Percentiles rank a stretch among this genome's conserved stretches.
These are phyloP conservation scores for Phytopythium cucurbitacearum DNA, from an alignment of 352 stramenopile genomes.

Conservation along the genomic window DNA sequence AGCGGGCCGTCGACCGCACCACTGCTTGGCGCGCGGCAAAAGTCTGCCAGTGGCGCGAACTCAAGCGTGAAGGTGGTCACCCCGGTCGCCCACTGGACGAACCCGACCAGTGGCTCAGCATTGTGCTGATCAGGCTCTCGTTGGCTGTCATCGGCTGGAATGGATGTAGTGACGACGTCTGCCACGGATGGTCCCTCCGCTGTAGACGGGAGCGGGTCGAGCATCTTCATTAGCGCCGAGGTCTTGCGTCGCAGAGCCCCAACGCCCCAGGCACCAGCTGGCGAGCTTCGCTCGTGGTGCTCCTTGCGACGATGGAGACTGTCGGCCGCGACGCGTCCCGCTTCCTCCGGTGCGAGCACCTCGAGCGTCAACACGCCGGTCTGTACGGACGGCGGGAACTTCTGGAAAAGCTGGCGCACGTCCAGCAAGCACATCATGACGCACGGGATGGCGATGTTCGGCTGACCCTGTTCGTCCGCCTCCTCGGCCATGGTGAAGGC, in stretches of 20 bases:
- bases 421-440: slow-evolving; percentile 68
- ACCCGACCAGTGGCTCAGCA: slow-evolving; percentile 42
- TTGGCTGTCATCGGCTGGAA: neutral
- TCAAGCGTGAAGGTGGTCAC: slow-evolving; percentile 34
- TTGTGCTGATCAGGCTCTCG: no score
- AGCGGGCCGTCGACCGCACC: slow-evolving; percentile 37
- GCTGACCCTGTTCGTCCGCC: slow-evolving; percentile 3
- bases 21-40: slow-evolving; percentile 35
- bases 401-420: slow-evolving; percentile 57
- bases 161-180: neutral
- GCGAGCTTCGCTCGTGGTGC: slow-evolving; percentile 11
- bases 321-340: slow-evolving; percentile 23
- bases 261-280: slow-evolving; percentile 16
- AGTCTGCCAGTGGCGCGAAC: slow-evolving; percentile 65
- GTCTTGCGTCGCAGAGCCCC: slow-evolving; percentile 41
- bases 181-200: neutral
- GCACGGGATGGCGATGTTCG: slow-evolving; percentile 39
- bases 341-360: slow-evolving; percentile 25
- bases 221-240: slow-evolving; percentile 50
- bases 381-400: slow-evolving; percentile 45
- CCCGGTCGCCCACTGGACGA: slow-evolving; percentile 59
- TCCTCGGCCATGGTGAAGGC: slow-evolving; percentile 58
- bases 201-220: slow-evolving; percentile 12
- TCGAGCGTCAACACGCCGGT: slow-evolving; percentile 38
- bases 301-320: slow-evolving; percentile 19